Percentiles rank a stretch among this genome's conserved stretches.
These are phyloP conservation scores for Botryotinia globosa DNA, from an alignment of 2,329 filamentous ascomycete species.

Conservation along the genomic window DNA sequence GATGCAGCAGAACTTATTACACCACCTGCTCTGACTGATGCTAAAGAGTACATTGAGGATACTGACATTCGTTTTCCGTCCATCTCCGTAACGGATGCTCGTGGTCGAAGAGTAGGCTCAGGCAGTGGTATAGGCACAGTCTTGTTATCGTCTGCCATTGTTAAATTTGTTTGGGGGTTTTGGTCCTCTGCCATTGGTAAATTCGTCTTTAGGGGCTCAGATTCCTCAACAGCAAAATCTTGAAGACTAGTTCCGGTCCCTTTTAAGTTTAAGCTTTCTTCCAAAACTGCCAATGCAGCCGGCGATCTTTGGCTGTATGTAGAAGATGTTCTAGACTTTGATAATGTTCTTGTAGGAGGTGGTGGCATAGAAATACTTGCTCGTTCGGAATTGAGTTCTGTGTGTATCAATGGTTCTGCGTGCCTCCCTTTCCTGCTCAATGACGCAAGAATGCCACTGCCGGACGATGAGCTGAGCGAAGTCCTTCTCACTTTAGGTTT, in stretches of 20 bases:
- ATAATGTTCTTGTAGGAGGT: slow-evolving; percentile 46
- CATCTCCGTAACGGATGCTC: slow-evolving; percentile 49
- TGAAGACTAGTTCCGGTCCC: slow-evolving; percentile 37
- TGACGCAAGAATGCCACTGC: slow-evolving; percentile 39
- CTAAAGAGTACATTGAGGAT: slow-evolving; percentile 69
- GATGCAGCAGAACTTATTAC: slow-evolving; percentile 52
- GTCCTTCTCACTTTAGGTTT: slow-evolving; percentile 7
- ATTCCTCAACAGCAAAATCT: slow-evolving; percentile 49
- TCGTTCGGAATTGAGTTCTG: slow-evolving; percentile 55
- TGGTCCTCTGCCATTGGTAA: slow-evolving; percentile 38
- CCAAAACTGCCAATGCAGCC: slow-evolving; percentile 41
- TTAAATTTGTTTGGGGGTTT: slow-evolving; percentile 44
- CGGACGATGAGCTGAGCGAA: slow-evolving; percentile 46
- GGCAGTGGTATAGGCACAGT: slow-evolving; percentile 40
- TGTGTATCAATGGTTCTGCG: slow-evolving; percentile 55
- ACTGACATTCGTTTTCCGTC: slow-evolving; percentile 67
- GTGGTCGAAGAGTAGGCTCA: slow-evolving; percentile 48
- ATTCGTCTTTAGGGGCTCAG: slow-evolving; percentile 48
- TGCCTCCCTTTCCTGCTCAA: slow-evolving; percentile 53
- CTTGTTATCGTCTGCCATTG: slow-evolving; percentile 33
- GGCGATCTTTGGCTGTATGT: slow-evolving; percentile 40
- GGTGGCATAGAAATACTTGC: slow-evolving; percentile 65
- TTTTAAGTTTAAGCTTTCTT: slow-evolving; percentile 31
- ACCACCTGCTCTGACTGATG: slow-evolving; percentile 51
- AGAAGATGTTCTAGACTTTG: slow-evolving; percentile 39